phyloP scores from a whole-genome alignment of 2,329 filamentous ascomycete genomes.

The Lasiodiplodia theobromae region DNA sequence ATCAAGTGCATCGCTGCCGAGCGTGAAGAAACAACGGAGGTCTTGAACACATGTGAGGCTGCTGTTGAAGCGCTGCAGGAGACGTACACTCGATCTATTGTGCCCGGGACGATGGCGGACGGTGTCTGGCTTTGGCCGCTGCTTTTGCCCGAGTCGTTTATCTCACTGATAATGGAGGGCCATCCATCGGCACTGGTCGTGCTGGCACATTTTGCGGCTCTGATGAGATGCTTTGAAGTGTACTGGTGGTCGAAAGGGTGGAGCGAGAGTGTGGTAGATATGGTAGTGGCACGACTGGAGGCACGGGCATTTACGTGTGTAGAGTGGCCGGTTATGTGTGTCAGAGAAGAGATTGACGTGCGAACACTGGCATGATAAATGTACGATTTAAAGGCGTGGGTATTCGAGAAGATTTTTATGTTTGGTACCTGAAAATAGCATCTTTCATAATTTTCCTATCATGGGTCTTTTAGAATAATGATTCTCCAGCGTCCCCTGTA shows the following conservation, averaged over 20 bases:
- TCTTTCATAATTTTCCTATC: no score
- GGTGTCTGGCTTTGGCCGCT: conserved; percentile 8
- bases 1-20: background rate
- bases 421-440: no score
- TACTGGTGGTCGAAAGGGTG: conserved; percentile 12
- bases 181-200: conserved; percentile 4
- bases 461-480: no score
- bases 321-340: background rate
- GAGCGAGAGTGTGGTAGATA: conserved; percentile 8
- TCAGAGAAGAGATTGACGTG: background rate
- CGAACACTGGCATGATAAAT: background rate
- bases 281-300: background rate
- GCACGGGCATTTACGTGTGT: background rate
- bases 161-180: background rate
- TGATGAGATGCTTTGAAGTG: background rate
- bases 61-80: background rate
- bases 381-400: no score
- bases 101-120: background rate
- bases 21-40: background rate
- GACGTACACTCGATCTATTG: background rate
- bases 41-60: background rate
- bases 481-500: no score
- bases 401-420: no score
- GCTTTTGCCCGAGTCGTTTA: background rate
- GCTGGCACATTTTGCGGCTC: background rate